Conservation (phyloP, 2,329 filamentous ascomycete genomes). For the Epichloe baconii region DNA sequence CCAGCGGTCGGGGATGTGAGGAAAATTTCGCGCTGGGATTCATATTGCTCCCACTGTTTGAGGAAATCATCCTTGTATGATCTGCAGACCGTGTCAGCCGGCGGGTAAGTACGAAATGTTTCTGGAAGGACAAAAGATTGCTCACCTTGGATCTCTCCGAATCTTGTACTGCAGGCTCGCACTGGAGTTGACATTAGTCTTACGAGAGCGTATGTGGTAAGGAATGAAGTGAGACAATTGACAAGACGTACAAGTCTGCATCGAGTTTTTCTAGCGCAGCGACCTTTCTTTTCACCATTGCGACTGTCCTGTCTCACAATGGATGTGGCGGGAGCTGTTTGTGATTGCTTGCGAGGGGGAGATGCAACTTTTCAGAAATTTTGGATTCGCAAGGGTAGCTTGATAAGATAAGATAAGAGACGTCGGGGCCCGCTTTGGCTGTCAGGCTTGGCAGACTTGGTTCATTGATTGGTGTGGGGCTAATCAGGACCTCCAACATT, state of each 20-base stretch:
- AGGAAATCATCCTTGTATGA: constrained; percentile 85
- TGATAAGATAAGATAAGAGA: constrained; percentile 2
- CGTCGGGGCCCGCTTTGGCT: neutral
- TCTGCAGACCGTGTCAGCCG: constrained; percentile 25
- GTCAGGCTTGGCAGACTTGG: no score
- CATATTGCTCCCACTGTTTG: constrained; percentile 83
- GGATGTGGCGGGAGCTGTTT: neutral
- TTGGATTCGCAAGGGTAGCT: neutral
- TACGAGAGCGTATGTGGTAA: neutral
- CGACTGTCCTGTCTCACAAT: constrained; percentile 6
- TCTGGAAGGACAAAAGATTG: neutral
- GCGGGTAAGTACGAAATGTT: neutral
- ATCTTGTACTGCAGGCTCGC: constrained; percentile 88
- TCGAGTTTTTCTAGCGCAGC: constrained; percentile 92
- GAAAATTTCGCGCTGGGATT: constrained; percentile 83
- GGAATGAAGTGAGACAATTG: neutral
- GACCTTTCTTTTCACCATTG: constrained; percentile 77
- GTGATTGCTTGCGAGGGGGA: neutral
- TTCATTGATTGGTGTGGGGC: no score
- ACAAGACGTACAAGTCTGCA: constrained; percentile 55
- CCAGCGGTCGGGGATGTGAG: constrained; percentile 68
- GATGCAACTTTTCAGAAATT: constrained; percentile 4
- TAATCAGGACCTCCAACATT: no score
- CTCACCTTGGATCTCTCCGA: constrained; percentile 66
- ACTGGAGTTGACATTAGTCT: constrained; percentile 23